These are phyloP conservation scores for Sarcodon sp. DNA, from an alignment of 768 basidiomycete species.

Conservation along the genomic window DNA sequence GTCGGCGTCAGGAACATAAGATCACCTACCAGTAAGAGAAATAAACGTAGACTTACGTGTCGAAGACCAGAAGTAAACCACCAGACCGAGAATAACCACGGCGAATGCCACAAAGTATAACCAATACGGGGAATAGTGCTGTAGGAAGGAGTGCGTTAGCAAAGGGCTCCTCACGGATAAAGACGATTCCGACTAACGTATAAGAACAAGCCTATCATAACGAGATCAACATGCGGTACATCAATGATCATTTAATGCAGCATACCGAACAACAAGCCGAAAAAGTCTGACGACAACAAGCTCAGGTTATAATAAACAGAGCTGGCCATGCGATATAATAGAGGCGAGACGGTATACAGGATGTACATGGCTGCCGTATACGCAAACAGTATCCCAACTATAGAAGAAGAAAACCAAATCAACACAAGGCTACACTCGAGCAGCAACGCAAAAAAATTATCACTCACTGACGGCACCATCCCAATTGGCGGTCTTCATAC, in stretches of 20 bases:
- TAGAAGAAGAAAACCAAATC: constrained; percentile 3
- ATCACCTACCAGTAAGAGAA: neutral
- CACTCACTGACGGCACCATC: constrained; percentile 52
- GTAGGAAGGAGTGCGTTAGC: neutral
- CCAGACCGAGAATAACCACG: constrained; percentile 56
- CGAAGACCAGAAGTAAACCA: constrained; percentile 80
- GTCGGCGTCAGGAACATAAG: neutral
- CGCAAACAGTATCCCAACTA: constrained; percentile 38
- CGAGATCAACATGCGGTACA: neutral
- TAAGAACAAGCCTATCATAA: constrained; percentile 30
- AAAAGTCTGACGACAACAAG: constrained; percentile 81
- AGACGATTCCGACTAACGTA: constrained; percentile 23
- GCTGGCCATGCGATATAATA: constrained; percentile 77
- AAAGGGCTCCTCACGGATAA: constrained; percentile 6
- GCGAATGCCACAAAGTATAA: constrained; percentile 75
- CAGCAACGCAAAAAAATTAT: neutral
- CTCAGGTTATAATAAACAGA: constrained; percentile 80
- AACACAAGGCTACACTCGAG: neutral
- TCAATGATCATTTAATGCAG: neutral
- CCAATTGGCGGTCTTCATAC: constrained; percentile 60
- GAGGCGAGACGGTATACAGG: constrained; percentile 75
- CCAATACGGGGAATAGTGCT: constrained; percentile 83
- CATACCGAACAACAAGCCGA: constrained; percentile 62
- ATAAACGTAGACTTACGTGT: constrained; percentile 43
- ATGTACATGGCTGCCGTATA: constrained; percentile 68